Base-by-base conservation (phyloP, 805 yeast genomes). In the Spencermartinsiella europaea region DNA sequence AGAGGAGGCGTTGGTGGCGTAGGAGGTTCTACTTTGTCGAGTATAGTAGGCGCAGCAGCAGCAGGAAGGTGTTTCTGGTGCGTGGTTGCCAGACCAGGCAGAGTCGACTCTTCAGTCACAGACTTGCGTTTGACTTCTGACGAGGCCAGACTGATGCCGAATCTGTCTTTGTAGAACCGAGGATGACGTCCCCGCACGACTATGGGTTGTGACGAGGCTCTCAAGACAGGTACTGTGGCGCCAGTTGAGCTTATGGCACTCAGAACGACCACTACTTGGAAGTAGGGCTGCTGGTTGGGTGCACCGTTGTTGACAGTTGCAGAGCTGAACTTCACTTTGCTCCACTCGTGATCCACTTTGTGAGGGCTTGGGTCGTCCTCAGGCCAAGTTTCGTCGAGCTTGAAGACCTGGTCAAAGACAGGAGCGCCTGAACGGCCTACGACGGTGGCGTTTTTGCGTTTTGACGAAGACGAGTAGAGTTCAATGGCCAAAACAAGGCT, bases 141-240 rank as follows among this genome's bases (percentile, higher is more conserved):
- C 7, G 31, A 25, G 7, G 31, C 21, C 15, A 38, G 33, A 17
- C 15, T 27, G 16, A 41, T 21, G 5, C 40, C 50, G 42, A 46
- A 46, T 33, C 78, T 63, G 45, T 75, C 77, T 28, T 72, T 69
- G 55, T 78, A 79, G 51, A 79, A 79, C n/a, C 77, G 70, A 3
- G 84, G 83, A 52, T 79, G 79, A 45, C 83, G 61, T 2, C 84
- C 84, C 50, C 84, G 62, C 7, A 79, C 83, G 14, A 76, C 75
- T 2, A 79, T 73, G 1, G 80, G 80, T 34, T 70, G 52, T 0
- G 71, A 63, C 33, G 25, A 7, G 14, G 40, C 39, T 22, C 34
- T 21, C 19, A 42, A 25, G 7, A 46, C 43, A 4, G 21, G 19
- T 4, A 46, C 21, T 5, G 27, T 19, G 10, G 27, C 27, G 7